These are phyloP conservation scores for Epithemia pelagica DNA, from an alignment of 108 stramenopile genomes.

Conservation along the genomic window DNA sequence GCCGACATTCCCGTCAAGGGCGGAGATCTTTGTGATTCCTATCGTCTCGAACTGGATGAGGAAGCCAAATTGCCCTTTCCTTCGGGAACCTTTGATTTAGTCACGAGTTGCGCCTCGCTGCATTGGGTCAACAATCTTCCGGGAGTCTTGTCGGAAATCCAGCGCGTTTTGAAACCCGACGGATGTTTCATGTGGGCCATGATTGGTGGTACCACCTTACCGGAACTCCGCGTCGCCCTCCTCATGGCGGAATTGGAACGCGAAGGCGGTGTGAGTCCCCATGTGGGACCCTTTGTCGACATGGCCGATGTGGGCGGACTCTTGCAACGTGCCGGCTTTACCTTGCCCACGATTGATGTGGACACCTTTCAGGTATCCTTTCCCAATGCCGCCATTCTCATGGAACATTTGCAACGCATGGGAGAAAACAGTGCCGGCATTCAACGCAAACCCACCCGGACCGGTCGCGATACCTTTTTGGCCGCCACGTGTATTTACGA, in stretches of 20 bases:
- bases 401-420: constrained; percentile 97
- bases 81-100: constrained; percentile 90
- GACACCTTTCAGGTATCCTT: constrained; percentile 86
- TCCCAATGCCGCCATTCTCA: constrained; percentile 79
- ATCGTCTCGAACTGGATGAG: constrained; percentile 56
- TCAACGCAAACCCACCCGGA: constrained; percentile 34
- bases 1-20: constrained; percentile 24
- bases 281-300: constrained; percentile 91
- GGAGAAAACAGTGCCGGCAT: constrained; percentile 87
- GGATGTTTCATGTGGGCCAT: constrained; percentile 95
- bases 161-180: constrained; percentile 89
- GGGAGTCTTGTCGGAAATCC: constrained; percentile 48
- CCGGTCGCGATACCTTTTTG: constrained; percentile 78
- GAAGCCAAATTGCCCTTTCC: constrained; percentile 74
- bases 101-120: constrained; percentile 75
- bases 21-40: constrained; percentile 49
- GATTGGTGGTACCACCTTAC: constrained; percentile 89
- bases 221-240: constrained; percentile 83
- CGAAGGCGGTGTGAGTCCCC: constrained; percentile 87
- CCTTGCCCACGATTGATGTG: constrained; percentile 91
- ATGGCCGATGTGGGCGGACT: constrained; percentile 85
- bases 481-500: constrained; percentile 88
- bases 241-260: constrained; percentile 87
- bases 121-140: constrained; percentile 98
- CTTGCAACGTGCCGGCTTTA: constrained; percentile 84